Evolutionary conservation across 805 yeast genomes (phyloP).

Genomic region (Kluyveromyces starmeri): DNA sequence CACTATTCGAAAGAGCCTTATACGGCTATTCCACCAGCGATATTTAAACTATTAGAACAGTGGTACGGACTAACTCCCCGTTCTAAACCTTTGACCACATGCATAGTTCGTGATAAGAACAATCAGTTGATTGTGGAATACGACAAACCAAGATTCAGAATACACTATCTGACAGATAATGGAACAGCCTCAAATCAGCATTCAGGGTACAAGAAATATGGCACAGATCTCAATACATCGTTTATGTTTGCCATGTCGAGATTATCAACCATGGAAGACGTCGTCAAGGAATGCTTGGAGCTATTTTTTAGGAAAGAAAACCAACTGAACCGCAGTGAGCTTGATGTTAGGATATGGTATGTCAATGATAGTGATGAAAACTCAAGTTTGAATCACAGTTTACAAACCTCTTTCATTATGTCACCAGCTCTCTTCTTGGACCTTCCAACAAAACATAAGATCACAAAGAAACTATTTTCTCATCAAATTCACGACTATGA

Average conservation of each 20-base stretch:
- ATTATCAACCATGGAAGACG: constrained; percentile 24
- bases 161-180: constrained; percentile 26
- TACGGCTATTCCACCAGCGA: constrained; percentile 34
- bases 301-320: constrained; percentile 18
- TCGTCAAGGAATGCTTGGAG: constrained; percentile 15
- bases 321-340: constrained; percentile 9
- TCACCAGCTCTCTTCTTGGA: constrained; percentile 25
- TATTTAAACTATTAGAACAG: constrained; percentile 36
- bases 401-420: constrained; percentile 14
- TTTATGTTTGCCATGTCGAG: constrained; percentile 28
- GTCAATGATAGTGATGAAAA: constrained; percentile 11
- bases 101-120: constrained; percentile 24
- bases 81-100: constrained; percentile 32
- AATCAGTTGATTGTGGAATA: constrained; percentile 28
- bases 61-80: constrained; percentile 47
- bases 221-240: constrained; percentile 10
- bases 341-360: constrained; percentile 21
- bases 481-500: constrained; percentile 17
- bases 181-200: constrained; percentile 5
- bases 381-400: constrained; percentile 4
- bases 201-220: constrained; percentile 10
- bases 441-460: constrained; percentile 14
- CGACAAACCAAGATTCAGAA: constrained; percentile 29
- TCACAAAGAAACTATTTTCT: constrained; percentile 16
- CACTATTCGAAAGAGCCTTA: constrained; percentile 25